A percentile compares a stretch with the other conserved stretches of the same genome.
phyloP scores from a whole-genome alignment of 352 stramenopile genomes.

The Phytophthora chlamydospora region DNA sequence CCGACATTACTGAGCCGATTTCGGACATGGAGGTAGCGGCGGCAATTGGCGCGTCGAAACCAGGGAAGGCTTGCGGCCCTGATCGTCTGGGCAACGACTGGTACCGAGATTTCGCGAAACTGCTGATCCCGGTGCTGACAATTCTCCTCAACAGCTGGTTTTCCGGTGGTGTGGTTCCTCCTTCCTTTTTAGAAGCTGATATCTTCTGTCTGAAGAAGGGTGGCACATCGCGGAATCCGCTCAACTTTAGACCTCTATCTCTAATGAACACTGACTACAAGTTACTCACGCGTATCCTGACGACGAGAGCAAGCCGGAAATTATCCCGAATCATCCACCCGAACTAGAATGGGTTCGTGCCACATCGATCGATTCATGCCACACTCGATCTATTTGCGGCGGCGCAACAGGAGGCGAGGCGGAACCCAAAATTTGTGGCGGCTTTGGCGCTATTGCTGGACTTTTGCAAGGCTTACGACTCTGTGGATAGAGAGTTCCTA shows the following conservation, averaged over 20 bases:
- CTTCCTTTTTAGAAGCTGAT: background rate
- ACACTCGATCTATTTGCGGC: slow-evolving; percentile 1
- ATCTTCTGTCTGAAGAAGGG: slow-evolving; percentile 14
- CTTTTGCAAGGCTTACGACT: slow-evolving; percentile 23
- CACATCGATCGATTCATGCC: background rate
- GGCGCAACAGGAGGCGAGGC: background rate
- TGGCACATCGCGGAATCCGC: background rate
- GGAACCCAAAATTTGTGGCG: background rate
- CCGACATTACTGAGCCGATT: background rate
- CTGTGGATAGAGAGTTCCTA: background rate
- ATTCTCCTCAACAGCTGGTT: slow-evolving; percentile 5
- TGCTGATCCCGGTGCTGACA: background rate
- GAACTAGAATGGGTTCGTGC: slow-evolving; percentile 6
- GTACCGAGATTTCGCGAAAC: slow-evolving; percentile 1
- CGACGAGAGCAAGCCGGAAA: background rate
- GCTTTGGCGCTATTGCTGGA: slow-evolving; percentile 2
- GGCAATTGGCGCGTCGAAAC: background rate
- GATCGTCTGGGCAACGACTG: slow-evolving; percentile 10
- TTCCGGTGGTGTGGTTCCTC: background rate
- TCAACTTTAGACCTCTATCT: slow-evolving; percentile 12
- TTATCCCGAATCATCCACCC: too few species aligned
- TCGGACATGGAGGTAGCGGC: background rate
- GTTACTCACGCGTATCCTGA: slow-evolving; percentile 3
- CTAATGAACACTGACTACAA: slow-evolving; percentile 23
- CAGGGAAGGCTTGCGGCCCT: slow-evolving; percentile 6